Conservation (phyloP, 2,329 filamentous ascomycete species). For the Microcyclospora tardicrescens region DNA sequence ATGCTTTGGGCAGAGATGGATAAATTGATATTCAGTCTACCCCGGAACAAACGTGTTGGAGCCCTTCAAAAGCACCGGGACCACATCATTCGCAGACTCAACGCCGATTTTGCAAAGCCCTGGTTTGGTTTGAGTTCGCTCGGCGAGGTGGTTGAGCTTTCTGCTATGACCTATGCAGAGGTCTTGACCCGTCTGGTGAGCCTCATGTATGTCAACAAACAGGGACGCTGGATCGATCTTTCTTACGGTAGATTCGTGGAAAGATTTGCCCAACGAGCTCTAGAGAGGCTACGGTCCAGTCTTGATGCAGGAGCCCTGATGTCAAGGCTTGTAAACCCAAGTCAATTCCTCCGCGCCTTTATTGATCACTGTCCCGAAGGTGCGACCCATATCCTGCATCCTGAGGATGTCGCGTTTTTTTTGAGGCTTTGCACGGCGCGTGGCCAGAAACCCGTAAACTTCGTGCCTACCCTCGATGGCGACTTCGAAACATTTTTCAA, state of each 20-base stretch:
- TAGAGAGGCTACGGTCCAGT: conserved; percentile 82
- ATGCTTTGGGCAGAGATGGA: conserved; percentile 96
- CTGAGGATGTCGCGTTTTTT: conserved; percentile 93
- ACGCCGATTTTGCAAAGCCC: conserved; percentile 86
- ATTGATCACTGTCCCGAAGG: too few relatives aligned
- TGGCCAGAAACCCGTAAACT: conserved; percentile 86
- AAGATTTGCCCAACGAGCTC: conserved; percentile 85
- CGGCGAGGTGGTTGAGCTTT: conserved; percentile 69
- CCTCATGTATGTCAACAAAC: conserved; percentile 75
- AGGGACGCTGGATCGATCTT: conserved; percentile 74
- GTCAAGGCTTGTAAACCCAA: conserved; percentile 81
- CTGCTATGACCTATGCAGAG: conserved; percentile 86
- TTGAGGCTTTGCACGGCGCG: conserved; percentile 74
- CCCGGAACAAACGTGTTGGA: conserved; percentile 76
- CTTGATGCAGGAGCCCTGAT: too few relatives aligned
- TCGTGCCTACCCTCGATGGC: conserved; percentile 79
- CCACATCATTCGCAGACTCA: conserved; percentile 84
- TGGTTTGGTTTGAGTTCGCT: conserved; percentile 77
- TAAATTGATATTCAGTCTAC: conserved; percentile 84
- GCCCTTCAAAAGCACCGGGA: conserved; percentile 73
- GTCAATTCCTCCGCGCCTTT: conserved; percentile 77
- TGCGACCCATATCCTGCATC: conserved; percentile 93
- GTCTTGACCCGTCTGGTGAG: conserved; percentile 73
- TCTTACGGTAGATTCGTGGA: conserved; percentile 69
- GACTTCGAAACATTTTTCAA: conserved; percentile 99